Evolutionary conservation across 2,329 filamentous ascomycete species (phyloP).

Genomic region (Pseudogymnoascus sp.): DNA sequence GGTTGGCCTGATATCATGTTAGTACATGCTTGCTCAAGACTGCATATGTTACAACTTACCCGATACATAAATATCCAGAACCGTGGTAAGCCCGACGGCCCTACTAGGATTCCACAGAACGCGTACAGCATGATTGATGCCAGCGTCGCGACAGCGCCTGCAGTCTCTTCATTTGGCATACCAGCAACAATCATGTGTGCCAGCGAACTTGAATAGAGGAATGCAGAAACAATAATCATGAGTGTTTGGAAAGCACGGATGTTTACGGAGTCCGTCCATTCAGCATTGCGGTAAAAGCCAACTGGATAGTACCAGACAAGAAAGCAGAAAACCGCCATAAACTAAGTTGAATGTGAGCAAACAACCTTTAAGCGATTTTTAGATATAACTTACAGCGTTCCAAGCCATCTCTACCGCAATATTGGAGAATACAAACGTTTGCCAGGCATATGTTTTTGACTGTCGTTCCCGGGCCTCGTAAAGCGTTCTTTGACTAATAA

Average conservation of each 20-base stretch:
- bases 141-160: conserved; percentile 65
- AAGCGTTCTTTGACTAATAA: conserved; percentile 55
- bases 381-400: conserved; percentile 54
- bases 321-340: conserved; percentile 55
- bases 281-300: conserved; percentile 62
- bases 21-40: not conserved
- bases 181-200: conserved; percentile 67
- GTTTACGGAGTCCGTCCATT: conserved; percentile 46
- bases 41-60: conserved; percentile 27
- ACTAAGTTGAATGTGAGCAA: not conserved
- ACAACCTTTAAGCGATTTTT: not conserved
- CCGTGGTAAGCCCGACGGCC: conserved; percentile 50
- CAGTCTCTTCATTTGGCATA: conserved; percentile 63
- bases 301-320: conserved; percentile 78
- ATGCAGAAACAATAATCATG: conserved; percentile 62
- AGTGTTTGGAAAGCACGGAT: conserved; percentile 71
- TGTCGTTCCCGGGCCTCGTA: conserved; percentile 40
- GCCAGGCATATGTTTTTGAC: conserved; percentile 21
- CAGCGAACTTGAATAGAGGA: conserved; percentile 72
- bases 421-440: conserved; percentile 9
- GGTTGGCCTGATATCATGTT: conserved; percentile 35
- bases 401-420: conserved; percentile 77
- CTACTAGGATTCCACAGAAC: conserved; percentile 65
- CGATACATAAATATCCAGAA: conserved; percentile 83
- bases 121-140: conserved; percentile 62